Evolutionary conservation across 257 asterid genomes (phyloP).

Genomic region (Haberlea rhodopensis): DNA sequence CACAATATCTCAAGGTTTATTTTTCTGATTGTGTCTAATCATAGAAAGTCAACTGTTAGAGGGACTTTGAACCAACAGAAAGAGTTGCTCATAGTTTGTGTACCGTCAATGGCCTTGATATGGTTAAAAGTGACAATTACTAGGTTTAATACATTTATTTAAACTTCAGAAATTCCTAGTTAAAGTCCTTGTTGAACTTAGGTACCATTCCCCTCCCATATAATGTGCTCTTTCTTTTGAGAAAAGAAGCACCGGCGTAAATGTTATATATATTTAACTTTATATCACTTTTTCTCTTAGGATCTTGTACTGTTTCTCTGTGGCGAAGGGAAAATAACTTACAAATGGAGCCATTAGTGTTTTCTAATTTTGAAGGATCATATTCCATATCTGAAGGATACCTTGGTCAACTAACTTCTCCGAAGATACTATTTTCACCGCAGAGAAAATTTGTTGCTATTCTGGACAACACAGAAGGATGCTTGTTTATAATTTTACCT

Average conservation of each 20-base stretch:
- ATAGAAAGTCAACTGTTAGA: constrained; percentile 16
- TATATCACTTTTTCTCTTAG: constrained; percentile 41
- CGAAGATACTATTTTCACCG: constrained; percentile 80
- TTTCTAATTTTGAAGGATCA: constrained; percentile 60
- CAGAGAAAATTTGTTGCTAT: constrained; percentile 63
- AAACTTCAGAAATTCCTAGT: constrained; percentile 13
- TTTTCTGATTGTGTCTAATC: constrained; percentile 13
- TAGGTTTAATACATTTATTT: neutral
- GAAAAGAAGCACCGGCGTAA: constrained; percentile 13
- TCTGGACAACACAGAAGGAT: constrained; percentile 68
- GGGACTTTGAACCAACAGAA: constrained; percentile 11
- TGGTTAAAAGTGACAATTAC: constrained; percentile 8
- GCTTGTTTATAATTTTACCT: no score
- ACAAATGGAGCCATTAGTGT: constrained; percentile 51
- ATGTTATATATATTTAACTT: constrained; percentile 16
- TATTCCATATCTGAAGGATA: constrained; percentile 44
- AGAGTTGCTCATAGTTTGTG: constrained; percentile 16
- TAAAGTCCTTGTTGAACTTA: constrained; percentile 12
- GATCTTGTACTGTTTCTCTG: constrained; percentile 57
- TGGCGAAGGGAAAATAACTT: constrained; percentile 56
- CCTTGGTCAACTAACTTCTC: constrained; percentile 47
- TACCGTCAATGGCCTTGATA: constrained; percentile 10
- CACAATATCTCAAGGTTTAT: constrained; percentile 14
- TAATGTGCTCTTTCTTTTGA: constrained; percentile 20
- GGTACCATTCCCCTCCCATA: neutral